Percentiles rank a stretch among this genome's conserved stretches.
phyloP scores from a whole-genome alignment of 495 filamentous ascomycete species.

The Aspergillus nanangensis region DNA sequence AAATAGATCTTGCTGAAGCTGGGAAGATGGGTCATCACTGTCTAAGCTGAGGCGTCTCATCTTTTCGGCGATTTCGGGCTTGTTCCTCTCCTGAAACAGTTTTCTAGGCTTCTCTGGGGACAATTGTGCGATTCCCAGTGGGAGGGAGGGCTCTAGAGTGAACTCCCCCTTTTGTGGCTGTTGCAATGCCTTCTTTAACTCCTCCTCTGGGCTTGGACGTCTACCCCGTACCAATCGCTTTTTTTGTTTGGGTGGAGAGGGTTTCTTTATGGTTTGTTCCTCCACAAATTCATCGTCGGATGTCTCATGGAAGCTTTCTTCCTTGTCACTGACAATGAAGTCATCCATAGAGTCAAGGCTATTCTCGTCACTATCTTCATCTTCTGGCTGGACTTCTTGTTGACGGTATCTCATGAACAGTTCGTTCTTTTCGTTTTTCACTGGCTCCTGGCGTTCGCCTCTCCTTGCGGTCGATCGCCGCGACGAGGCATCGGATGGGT shows the following conservation, averaged over 20 bases:
- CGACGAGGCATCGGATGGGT: constrained; percentile 17
- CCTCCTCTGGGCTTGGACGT: constrained; percentile 19
- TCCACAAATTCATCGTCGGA: constrained; percentile 30
- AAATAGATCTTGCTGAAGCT: constrained; percentile 15
- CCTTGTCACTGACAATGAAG: constrained; percentile 46
- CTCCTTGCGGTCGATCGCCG: constrained; percentile 19
- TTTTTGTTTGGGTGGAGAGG: constrained; percentile 23
- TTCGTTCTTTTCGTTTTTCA: constrained; percentile 9
- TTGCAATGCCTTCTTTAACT: constrained; percentile 12
- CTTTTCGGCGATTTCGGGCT: constrained; percentile 20
- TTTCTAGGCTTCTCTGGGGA: constrained; percentile 12
- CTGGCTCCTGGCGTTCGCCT: constrained; percentile 11
- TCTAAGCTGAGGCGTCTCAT: constrained; percentile 20
- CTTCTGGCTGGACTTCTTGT: constrained; percentile 14
- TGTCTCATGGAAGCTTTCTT: constrained; percentile 38
- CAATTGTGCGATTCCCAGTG: constrained; percentile 16
- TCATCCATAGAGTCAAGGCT: constrained; percentile 36
- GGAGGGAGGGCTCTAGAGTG: constrained; percentile 16
- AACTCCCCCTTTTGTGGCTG: constrained; percentile 11
- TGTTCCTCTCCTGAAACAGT: constrained; percentile 17
- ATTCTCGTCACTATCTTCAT: constrained; percentile 22
- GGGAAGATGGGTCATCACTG: constrained; percentile 19
- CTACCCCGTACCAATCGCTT: constrained; percentile 35
- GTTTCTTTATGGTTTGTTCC: constrained; percentile 17
- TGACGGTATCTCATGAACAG: constrained; percentile 12